Evolutionary conservation across 2,329 filamentous ascomycete species (phyloP).

Genomic region (Ophiostoma ips): DNA sequence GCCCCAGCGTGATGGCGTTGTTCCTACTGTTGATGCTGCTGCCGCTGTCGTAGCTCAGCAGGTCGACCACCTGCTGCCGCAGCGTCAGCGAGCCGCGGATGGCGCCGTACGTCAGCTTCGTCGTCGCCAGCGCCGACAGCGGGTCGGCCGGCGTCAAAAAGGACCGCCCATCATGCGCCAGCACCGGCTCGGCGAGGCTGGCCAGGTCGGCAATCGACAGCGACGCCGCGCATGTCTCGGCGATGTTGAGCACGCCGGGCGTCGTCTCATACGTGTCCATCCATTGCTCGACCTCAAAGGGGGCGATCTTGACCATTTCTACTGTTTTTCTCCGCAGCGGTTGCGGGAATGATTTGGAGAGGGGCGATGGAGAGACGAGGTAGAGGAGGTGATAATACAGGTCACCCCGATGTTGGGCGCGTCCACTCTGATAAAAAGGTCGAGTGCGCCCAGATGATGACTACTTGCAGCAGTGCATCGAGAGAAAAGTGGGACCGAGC

Average conservation of each 20-base stretch:
- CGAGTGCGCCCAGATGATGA: too few species aligned
- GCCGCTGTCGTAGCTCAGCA: background rate
- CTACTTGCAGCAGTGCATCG: too few species aligned
- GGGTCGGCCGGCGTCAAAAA: slow-evolving; percentile 19
- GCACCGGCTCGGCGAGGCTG: slow-evolving; percentile 40
- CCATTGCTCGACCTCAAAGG: slow-evolving; percentile 61
- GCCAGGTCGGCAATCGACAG: slow-evolving; percentile 57
- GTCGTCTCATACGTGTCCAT: slow-evolving; percentile 48
- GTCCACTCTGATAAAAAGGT: too few species aligned
- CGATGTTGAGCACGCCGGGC: slow-evolving; percentile 51
- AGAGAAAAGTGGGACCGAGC: too few species aligned
- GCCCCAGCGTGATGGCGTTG: background rate
- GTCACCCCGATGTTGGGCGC: too few species aligned
- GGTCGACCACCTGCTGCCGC: slow-evolving; percentile 43
- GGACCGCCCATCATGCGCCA: slow-evolving; percentile 16
- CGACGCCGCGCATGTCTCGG: slow-evolving; percentile 66
- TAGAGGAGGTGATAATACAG: too few species aligned
- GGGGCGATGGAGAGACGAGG: too few species aligned
- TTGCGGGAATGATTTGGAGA: too few species aligned
- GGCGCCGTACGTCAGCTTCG: slow-evolving; percentile 54
- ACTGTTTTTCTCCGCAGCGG: too few species aligned
- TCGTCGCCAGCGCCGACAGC: slow-evolving; percentile 32
- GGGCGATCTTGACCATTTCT: slow-evolving; percentile 33
- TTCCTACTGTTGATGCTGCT: background rate
- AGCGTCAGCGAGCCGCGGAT: slow-evolving; percentile 56